Evolutionary conservation across 2,329 filamentous ascomycete genomes (phyloP).

Genomic region (Fusarium denticulatum): DNA sequence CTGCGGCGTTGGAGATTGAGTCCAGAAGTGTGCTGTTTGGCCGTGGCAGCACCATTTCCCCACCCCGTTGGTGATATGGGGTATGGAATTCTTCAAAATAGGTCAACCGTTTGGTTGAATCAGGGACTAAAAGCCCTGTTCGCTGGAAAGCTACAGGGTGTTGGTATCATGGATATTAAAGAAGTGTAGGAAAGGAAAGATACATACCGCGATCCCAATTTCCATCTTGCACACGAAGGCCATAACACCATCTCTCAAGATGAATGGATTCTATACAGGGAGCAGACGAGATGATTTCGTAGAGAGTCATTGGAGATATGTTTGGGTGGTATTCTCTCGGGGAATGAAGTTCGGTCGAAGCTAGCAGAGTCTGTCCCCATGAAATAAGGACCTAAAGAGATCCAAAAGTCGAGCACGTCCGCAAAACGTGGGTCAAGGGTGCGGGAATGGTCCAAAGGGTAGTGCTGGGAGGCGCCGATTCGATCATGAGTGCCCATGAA

Average conservation of each 20-base stretch:
- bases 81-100: not conserved
- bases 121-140: fast-evolving
- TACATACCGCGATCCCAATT: not conserved
- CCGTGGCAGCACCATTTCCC: not conserved
- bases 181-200: too few relatives aligned
- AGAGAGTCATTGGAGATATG: not conserved
- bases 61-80: fast-evolving
- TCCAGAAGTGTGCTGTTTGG: not conserved
- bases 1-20: not conserved
- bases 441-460: too few relatives aligned
- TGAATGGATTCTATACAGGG: slow-evolving; percentile 12
- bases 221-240: not conserved
- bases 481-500: too few relatives aligned
- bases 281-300: not conserved
- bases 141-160: fast-evolving
- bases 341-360: fast-evolving
- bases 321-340: slow-evolving; percentile 5
- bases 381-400: not conserved
- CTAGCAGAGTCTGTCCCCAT: not conserved
- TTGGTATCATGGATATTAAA: not conserved
- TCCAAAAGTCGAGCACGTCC: too few relatives aligned
- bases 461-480: too few relatives aligned
- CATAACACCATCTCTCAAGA: slow-evolving; percentile 22
- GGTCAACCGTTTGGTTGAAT: fast-evolving
- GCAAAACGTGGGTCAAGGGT: too few relatives aligned